Percentiles rank a stretch among this genome's conserved stretches.
Evolutionary conservation across 345 rosid species (phyloP).

Genomic region (Moringa oleifera): DNA sequence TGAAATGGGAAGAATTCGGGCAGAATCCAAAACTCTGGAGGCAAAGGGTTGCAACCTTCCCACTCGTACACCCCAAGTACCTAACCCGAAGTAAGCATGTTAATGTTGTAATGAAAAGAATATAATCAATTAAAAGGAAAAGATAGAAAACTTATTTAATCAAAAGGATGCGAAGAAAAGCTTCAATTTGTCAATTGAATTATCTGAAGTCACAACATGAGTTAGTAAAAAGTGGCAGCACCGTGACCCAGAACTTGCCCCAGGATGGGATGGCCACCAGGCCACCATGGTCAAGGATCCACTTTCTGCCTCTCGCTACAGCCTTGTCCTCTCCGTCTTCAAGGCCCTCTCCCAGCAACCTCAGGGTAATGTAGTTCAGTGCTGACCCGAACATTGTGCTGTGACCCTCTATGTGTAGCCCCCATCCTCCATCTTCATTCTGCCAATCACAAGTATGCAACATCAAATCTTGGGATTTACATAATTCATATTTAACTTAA

Average conservation of each 20-base stretch:
- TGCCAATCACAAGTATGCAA: slow-evolving; percentile 10
- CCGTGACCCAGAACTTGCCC: slow-evolving; percentile 67
- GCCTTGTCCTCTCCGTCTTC: slow-evolving; percentile 37
- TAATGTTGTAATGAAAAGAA: too few species aligned
- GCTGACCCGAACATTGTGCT: slow-evolving; percentile 62
- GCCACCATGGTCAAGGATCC: slow-evolving; percentile 71
- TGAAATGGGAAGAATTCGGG: slow-evolving; percentile 47
- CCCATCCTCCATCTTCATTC: slow-evolving; percentile 82
- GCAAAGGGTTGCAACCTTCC: slow-evolving; percentile 63
- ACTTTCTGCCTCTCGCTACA: slow-evolving; percentile 37
- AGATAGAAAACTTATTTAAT: too few species aligned
- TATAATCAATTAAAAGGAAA: neutral
- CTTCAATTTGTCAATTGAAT: too few species aligned
- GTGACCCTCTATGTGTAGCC: slow-evolving; percentile 53
- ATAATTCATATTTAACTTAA: too few species aligned
- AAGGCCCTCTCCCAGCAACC: slow-evolving; percentile 50
- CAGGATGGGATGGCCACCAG: slow-evolving; percentile 45
- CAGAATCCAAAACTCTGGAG: slow-evolving; percentile 62
- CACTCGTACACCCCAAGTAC: slow-evolving; percentile 64
- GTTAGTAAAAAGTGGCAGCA: slow-evolving; percentile 6
- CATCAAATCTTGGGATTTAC: too few species aligned
- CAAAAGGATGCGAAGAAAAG: too few species aligned
- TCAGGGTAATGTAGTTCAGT: slow-evolving; percentile 47
- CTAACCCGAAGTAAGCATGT: slow-evolving; percentile 14
- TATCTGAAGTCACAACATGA: too few species aligned